These are phyloP conservation scores for Scheffersomyces stipitis DNA, from an alignment of 805 yeast species.

Conservation along the genomic window DNA sequence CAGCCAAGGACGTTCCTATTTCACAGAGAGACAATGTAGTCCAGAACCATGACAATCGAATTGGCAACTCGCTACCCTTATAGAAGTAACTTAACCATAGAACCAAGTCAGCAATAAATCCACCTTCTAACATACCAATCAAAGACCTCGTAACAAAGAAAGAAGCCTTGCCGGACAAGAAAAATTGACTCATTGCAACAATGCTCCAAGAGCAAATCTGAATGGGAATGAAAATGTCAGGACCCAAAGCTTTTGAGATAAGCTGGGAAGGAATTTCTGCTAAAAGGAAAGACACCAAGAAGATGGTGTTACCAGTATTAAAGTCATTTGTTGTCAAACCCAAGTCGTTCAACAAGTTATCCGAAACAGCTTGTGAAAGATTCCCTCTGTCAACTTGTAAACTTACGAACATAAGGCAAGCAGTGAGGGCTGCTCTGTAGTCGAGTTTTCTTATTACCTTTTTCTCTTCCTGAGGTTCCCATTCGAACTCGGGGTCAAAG, in stretches of 20 bases:
- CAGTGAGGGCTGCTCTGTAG: slow-evolving; percentile 19
- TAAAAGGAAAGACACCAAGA: slow-evolving; percentile 39
- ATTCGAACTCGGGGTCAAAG: slow-evolving; percentile 15
- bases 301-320: slow-evolving; percentile 40
- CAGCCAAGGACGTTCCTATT: slow-evolving; percentile 20
- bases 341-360: slow-evolving; percentile 23
- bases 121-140: slow-evolving; percentile 18
- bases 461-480: slow-evolving; percentile 11
- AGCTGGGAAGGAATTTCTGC: slow-evolving; percentile 30
- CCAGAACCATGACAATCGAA: slow-evolving; percentile 25
- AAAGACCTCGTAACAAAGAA: slow-evolving; percentile 15
- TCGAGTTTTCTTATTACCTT: slow-evolving; percentile 19
- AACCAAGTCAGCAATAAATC: slow-evolving; percentile 7
- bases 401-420: slow-evolving; percentile 22
- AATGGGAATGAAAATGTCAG: slow-evolving; percentile 17
- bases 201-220: slow-evolving; percentile 18
- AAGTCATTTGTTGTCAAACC: slow-evolving; percentile 36
- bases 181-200: slow-evolving; percentile 16
- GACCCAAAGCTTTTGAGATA: slow-evolving; percentile 16
- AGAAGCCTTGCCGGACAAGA: slow-evolving; percentile 11
- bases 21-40: slow-evolving; percentile 23
- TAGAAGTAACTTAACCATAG: slow-evolving; percentile 5
- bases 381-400: slow-evolving; percentile 25
- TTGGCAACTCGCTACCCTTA: neutral
- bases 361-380: slow-evolving; percentile 21